A percentile compares a stretch with the other conserved stretches of the same genome.
Conservation (phyloP, 2,329 filamentous ascomycete species). For the Xylaria sp. region DNA sequence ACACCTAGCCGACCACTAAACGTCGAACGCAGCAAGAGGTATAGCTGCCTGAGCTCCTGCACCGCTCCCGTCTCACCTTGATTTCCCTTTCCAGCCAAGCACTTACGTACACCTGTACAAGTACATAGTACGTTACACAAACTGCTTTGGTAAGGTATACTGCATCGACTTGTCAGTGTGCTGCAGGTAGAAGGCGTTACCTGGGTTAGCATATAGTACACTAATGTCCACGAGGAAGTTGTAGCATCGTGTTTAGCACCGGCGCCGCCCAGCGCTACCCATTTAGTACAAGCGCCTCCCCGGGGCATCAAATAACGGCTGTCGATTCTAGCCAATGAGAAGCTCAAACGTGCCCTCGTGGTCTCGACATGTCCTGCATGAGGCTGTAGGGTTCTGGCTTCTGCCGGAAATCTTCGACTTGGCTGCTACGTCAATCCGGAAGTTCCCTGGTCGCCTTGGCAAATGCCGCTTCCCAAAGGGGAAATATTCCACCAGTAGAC, state of each 20-base stretch:
- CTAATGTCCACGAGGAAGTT: conserved; percentile 5
- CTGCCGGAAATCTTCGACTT: conserved; percentile 14
- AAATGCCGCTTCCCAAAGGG: conserved; percentile 10
- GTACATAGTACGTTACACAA: conserved; percentile 15
- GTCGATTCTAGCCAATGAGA: conserved; percentile 42
- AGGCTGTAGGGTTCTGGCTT: conserved; percentile 38
- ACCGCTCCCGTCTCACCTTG: conserved; percentile 12
- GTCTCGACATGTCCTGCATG: conserved; percentile 43
- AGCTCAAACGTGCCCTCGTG: conserved; percentile 42
- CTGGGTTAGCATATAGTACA: background rate
- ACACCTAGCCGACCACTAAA: background rate
- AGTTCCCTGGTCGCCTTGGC: conserved; percentile 25
- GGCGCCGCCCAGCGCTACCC: background rate
- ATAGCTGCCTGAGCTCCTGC: background rate
- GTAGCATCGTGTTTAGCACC: conserved; percentile 1
- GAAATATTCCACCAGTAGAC: background rate
- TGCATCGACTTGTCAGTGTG: background rate
- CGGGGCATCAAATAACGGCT: background rate
- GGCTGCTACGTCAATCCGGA: conserved; percentile 25
- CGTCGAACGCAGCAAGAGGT: background rate
- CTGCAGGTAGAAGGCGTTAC: background rate
- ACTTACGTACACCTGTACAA: background rate
- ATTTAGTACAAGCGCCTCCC: conserved; percentile 8
- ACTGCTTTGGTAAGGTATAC: background rate
- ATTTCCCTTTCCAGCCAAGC: conserved; percentile 2